These are phyloP conservation scores for Rhodotorula mucilaginosa DNA, from an alignment of 1,284 basidiomycete genomes.

Conservation along the genomic window DNA sequence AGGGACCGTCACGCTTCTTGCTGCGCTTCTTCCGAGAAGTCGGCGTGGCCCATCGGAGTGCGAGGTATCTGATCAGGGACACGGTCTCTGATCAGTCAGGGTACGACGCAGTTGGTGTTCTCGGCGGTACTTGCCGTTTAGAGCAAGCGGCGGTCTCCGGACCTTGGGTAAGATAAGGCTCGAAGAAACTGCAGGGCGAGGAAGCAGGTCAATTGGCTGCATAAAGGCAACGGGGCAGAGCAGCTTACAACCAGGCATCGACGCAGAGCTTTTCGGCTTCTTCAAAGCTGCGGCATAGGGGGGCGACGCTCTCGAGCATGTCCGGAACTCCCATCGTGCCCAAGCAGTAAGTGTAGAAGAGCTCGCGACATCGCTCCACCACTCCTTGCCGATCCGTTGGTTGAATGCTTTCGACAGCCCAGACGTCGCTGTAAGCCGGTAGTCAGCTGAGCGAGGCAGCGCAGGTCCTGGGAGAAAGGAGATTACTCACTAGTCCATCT, in stretches of 20 bases:
- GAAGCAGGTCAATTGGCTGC: no score
- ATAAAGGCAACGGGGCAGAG: no score
- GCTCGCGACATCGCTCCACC: conserved; percentile 22
- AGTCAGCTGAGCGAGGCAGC: neutral
- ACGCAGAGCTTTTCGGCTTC: conserved; percentile 30
- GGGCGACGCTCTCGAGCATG: conserved; percentile 29
- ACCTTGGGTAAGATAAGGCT: no score
- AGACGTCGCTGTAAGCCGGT: conserved; percentile 14
- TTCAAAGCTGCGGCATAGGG: conserved; percentile 25
- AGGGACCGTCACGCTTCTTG: neutral
- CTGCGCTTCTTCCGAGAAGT: conserved; percentile 25
- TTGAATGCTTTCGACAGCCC: conserved; percentile 5
- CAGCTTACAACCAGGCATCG: conserved; percentile 31
- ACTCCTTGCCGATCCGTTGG: neutral
- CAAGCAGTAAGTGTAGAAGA: conserved; percentile 17
- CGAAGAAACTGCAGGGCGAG: no score
- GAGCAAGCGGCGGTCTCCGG: no score
- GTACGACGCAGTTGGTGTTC: neutral
- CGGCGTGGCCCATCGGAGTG: conserved; percentile 27
- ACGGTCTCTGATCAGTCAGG: neutral
- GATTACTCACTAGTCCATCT: conserved; percentile 34
- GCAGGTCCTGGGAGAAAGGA: neutral
- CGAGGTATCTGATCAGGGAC: conserved; percentile 15
- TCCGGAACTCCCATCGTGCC: conserved; percentile 33
- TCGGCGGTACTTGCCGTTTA: no score